phyloP scores from a whole-genome alignment of 2,329 filamentous ascomycete genomes.

The Nigrospora osmanthi region DNA sequence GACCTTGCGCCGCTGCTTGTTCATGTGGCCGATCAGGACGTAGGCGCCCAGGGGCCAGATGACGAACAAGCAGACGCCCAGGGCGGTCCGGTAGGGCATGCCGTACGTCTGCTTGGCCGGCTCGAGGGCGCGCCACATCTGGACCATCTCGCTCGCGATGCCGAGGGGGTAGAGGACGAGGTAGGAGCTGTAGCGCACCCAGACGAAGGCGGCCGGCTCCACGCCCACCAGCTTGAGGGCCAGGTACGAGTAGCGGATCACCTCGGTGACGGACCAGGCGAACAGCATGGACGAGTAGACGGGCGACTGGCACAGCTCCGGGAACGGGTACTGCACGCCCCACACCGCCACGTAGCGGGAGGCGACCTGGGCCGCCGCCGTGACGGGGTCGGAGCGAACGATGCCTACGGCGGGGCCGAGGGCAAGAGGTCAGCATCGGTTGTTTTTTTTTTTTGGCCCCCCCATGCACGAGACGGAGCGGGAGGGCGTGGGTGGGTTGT shows the following conservation, averaged over 20 bases:
- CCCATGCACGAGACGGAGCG: not conserved
- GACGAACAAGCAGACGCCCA: conserved; percentile 67
- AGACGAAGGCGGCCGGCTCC: conserved; percentile 61
- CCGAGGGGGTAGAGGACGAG: conserved; percentile 88
- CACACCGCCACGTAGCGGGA: conserved; percentile 85
- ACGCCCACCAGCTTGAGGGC: conserved; percentile 59
- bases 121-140: conserved; percentile 64
- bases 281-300: conserved; percentile 72
- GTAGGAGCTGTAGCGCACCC: conserved; percentile 89
- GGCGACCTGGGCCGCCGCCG: conserved; percentile 84
- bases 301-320: conserved; percentile 40
- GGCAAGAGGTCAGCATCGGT: not conserved
- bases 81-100: conserved; percentile 52
- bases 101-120: conserved; percentile 42
- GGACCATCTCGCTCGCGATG: conserved; percentile 77
- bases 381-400: conserved; percentile 77
- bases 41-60: conserved; percentile 78
- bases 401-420: conserved; percentile 45
- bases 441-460: too few relatives aligned
- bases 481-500: not conserved
- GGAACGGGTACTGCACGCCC: conserved; percentile 71
- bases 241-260: conserved; percentile 90
- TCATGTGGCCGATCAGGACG: conserved; percentile 90
- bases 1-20: conserved; percentile 77
- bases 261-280: conserved; percentile 87